phyloP scores from a whole-genome alignment of 805 yeast genomes.

The Nakazawaea siamensis region DNA sequence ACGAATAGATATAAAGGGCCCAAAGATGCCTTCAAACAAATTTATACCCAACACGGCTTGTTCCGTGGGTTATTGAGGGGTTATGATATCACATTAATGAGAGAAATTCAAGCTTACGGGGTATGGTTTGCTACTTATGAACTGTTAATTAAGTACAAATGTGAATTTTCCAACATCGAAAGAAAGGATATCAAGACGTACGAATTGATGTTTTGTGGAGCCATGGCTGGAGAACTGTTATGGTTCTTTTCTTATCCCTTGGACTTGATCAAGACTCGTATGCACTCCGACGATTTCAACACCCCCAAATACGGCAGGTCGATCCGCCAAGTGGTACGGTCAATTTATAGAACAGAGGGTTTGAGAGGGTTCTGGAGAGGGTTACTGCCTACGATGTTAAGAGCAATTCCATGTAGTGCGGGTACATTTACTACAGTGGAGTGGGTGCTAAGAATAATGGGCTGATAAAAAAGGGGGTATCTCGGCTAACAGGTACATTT shows the following conservation, averaged over 20 bases:
- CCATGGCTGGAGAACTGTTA: constrained; percentile 58
- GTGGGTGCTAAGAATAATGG: constrained; percentile 49
- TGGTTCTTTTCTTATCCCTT: constrained; percentile 52
- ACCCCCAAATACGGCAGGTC: constrained; percentile 31
- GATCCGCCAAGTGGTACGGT: constrained; percentile 24
- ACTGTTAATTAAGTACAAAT: constrained; percentile 34
- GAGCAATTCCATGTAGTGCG: constrained; percentile 63
- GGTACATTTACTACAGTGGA: constrained; percentile 77
- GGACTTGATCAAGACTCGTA: constrained; percentile 41
- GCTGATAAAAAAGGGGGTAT: constrained; percentile 19
- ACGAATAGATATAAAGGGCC: constrained; percentile 33
- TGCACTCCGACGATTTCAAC: constrained; percentile 49
- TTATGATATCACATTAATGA: constrained; percentile 37
- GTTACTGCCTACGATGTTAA: constrained; percentile 45
- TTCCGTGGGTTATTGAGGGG: constrained; percentile 47
- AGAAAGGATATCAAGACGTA: constrained; percentile 45
- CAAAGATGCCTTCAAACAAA: constrained; percentile 32
- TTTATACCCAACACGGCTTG: constrained; percentile 33
- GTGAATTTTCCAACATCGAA: constrained; percentile 23
- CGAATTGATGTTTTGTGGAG: constrained; percentile 50
- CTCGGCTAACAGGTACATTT: no score
- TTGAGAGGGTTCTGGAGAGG: constrained; percentile 55
- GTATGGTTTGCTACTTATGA: constrained; percentile 68
- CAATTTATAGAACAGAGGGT: constrained; percentile 36
- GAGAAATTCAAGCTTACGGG: constrained; percentile 71